Evolutionary conservation across 148 eudicot species (phyloP), one percentile per base, ranked within the genome.

Genomic region (Fallopia convolvulus): DNA sequence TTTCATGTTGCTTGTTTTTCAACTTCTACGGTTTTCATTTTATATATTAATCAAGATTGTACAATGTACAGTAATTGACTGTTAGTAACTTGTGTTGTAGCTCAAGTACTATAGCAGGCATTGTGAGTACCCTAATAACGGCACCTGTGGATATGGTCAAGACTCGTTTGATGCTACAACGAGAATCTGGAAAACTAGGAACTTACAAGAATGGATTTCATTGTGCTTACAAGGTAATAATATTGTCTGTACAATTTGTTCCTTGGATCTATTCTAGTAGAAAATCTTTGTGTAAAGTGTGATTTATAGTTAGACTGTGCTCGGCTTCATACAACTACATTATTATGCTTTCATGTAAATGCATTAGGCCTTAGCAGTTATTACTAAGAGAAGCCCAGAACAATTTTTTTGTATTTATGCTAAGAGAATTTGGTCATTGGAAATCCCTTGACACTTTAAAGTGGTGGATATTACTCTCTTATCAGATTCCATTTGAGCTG

Each of bases 161-260:
- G 90, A 94, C 98, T 71, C 97, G 98, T 80, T 86, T 94, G 74
- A 94, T 94, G 98, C 77, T 92, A 89, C 98, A 94, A 74, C 80
- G 79, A 74, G 91, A 89, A 83, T 89, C 97, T 80, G 84, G 77
- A 78, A 75, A 48, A 72, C 83, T 39, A 65, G 89, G 88, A 81
- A 84, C 75, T 74, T 94, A 94, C 78, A 89, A 70, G 78, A 90
- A 90, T 66, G 97, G 98, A 39, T 83, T 94, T 65, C 95, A 94
- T 52, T 94, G 98, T 78, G 97, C 91, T 21, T 90, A 87, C 77
- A 88, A 90, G 97, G 98, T 94, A 83, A 68, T 33, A 63, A 23
- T 52, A 21, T 36, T 68, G n/a, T 68, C 6, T 32, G 72, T 15
- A 36, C 72, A 32, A 12, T 66, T 42, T 68, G 42, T 17, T 68